Conservation (phyloP, 495 filamentous ascomycete species). For the Letharia columbiana region DNA sequence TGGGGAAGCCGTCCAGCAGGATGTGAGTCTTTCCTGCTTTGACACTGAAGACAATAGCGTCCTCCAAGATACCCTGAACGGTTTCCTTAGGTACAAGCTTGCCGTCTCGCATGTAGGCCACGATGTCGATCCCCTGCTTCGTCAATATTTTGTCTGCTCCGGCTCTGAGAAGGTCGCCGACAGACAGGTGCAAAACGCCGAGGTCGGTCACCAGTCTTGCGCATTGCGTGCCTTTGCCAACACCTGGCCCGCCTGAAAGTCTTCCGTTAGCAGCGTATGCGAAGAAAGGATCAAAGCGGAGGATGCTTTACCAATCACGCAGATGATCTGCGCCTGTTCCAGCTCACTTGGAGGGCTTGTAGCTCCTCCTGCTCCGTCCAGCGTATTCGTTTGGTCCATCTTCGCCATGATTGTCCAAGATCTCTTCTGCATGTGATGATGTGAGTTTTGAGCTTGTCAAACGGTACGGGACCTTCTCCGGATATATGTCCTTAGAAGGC, state of each 20-base stretch:
- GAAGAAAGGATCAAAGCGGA: neutral
- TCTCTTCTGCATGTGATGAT: neutral
- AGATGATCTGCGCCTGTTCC: slow-evolving; percentile 13
- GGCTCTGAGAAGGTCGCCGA: slow-evolving; percentile 34
- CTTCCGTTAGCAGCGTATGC: slow-evolving; percentile 18
- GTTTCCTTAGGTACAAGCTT: slow-evolving; percentile 26
- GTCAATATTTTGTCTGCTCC: neutral
- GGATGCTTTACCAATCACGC: slow-evolving; percentile 12
- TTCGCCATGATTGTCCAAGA: slow-evolving; percentile 3
- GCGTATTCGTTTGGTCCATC: neutral
- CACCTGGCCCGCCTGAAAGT: slow-evolving; percentile 30
- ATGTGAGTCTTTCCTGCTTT: slow-evolving; percentile 13
- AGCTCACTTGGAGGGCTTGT: neutral
- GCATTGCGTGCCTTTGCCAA: slow-evolving; percentile 37
- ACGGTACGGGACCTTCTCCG: neutral
- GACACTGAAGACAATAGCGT: slow-evolving; percentile 23
- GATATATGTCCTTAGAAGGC: slow-evolving; percentile 1
- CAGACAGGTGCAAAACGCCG: slow-evolving; percentile 25
- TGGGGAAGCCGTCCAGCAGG: slow-evolving; percentile 36
- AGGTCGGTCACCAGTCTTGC: slow-evolving; percentile 17
- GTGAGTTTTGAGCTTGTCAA: neutral
- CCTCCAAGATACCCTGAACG: slow-evolving; percentile 16
- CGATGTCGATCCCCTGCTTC: slow-evolving; percentile 14
- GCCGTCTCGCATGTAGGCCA: slow-evolving; percentile 22
- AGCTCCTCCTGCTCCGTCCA: neutral